Evolutionary conservation across 805 yeast genomes (phyloP).

Genomic region (Starmera caribaea): DNA sequence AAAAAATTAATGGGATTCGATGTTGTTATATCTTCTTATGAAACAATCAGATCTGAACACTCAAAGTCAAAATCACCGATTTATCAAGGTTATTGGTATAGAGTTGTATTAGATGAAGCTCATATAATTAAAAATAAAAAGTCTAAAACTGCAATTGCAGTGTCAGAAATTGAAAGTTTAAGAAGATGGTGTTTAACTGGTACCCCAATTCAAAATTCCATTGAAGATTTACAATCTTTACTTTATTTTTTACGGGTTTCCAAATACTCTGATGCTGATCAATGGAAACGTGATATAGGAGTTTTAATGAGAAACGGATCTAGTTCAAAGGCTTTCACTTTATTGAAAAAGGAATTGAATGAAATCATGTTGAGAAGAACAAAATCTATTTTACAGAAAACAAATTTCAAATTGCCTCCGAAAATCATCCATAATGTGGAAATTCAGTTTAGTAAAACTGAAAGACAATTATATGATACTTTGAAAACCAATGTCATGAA

Average conservation of each 20-base stretch:
- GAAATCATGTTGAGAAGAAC: slow-evolving; percentile 36
- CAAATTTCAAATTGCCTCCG: slow-evolving; percentile 13
- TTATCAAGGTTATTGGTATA: slow-evolving; percentile 28
- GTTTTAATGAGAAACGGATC: slow-evolving; percentile 27
- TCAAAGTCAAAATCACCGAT: slow-evolving; percentile 14
- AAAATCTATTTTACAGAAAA: slow-evolving; percentile 24
- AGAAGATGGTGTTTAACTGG: slow-evolving; percentile 57
- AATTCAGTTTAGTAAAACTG: slow-evolving; percentile 18
- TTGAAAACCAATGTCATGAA: slow-evolving; percentile 11
- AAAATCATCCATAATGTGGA: slow-evolving; percentile 9
- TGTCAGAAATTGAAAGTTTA: slow-evolving; percentile 28
- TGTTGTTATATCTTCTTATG: slow-evolving; percentile 60
- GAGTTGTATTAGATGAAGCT: slow-evolving; percentile 56
- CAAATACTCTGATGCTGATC: slow-evolving; percentile 6
- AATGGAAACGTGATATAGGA: slow-evolving; percentile 25
- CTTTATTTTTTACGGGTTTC: slow-evolving; percentile 34
- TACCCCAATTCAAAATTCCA: slow-evolving; percentile 52
- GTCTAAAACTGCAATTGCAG: slow-evolving; percentile 37
- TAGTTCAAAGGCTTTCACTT: slow-evolving; percentile 27
- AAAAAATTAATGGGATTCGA: slow-evolving; percentile 38
- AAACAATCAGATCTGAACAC: slow-evolving; percentile 36
- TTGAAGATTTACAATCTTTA: slow-evolving; percentile 43
- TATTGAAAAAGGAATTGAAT: slow-evolving; percentile 17
- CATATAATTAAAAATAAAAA: slow-evolving; percentile 46
- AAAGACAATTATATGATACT: slow-evolving; percentile 18